Evolutionary conservation across 1,284 basidiomycete genomes (phyloP).

Genomic region (Marasmius sp.): DNA sequence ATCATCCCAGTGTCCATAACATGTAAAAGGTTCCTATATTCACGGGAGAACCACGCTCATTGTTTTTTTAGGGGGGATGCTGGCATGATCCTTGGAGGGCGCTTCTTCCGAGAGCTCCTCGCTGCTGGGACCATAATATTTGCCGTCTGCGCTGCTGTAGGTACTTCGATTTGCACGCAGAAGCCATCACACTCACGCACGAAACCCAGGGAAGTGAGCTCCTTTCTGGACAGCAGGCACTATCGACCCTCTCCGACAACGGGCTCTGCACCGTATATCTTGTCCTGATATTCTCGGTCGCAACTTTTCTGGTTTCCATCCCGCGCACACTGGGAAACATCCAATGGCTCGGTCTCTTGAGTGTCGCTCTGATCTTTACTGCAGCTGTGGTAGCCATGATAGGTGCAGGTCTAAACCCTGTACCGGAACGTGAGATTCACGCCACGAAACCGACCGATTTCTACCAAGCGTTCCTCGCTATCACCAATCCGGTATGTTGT

Average conservation of each 20-base stretch:
- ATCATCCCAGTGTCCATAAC: conserved; percentile 55
- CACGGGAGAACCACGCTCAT: not conserved
- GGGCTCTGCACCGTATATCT: conserved; percentile 46
- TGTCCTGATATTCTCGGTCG: conserved; percentile 43
- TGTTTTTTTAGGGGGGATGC: conserved; percentile 44
- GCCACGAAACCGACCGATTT: conserved; percentile 43
- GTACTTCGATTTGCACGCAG: conserved; percentile 11
- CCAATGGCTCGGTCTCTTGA: conserved; percentile 45
- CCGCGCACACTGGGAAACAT: conserved; percentile 48
- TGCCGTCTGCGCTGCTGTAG: conserved; percentile 44
- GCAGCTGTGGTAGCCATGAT: conserved; percentile 50
- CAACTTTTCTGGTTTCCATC: conserved; percentile 43
- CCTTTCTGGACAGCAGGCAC: conserved; percentile 50
- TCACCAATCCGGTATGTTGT: conserved; percentile 47
- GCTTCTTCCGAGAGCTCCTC: conserved; percentile 47
- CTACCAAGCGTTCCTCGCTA: conserved; percentile 50
- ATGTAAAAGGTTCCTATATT: conserved; percentile 35
- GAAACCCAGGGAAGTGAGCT: conserved; percentile 44
- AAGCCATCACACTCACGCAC: not conserved
- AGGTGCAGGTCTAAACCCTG: conserved; percentile 49
- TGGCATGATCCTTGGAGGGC: conserved; percentile 51
- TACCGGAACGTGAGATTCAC: conserved; percentile 39
- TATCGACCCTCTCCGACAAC: conserved; percentile 46
- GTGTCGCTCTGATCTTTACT: conserved; percentile 39
- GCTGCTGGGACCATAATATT: conserved; percentile 51